These are phyloP conservation scores for Nemania serpens DNA, from an alignment of 2,329 filamentous ascomycete genomes.

Conservation along the genomic window DNA sequence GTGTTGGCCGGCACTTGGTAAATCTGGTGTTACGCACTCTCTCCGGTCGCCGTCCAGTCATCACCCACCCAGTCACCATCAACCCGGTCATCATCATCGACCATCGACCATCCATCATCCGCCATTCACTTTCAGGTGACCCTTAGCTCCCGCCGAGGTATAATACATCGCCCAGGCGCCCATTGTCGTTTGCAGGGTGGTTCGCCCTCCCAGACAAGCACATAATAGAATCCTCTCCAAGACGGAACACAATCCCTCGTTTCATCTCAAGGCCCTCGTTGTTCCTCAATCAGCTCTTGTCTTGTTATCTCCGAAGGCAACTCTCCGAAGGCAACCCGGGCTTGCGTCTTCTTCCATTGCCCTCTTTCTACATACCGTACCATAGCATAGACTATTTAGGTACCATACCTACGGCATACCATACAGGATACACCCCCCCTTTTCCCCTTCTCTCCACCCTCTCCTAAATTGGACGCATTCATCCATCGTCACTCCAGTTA, in stretches of 20 bases:
- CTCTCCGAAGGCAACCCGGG: constrained; percentile 24
- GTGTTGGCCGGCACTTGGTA: too few species aligned
- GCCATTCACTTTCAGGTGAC: background rate
- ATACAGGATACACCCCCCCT: background rate
- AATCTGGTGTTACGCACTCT: too few species aligned
- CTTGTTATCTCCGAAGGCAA: constrained; percentile 32
- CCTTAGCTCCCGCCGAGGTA: constrained; percentile 9
- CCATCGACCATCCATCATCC: background rate
- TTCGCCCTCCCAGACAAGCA: constrained; percentile 24
- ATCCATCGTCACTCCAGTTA: constrained; percentile 21
- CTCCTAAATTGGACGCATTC: constrained; percentile 23
- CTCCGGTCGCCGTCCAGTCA: too few species aligned
- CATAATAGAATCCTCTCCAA: constrained; percentile 2
- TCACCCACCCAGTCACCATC: too few species aligned
- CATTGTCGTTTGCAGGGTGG: constrained; percentile 26
- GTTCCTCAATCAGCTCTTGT: constrained; percentile 1
- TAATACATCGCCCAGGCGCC: constrained; percentile 25
- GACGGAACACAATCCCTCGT: constrained; percentile 1
- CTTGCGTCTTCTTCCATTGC: constrained; percentile 22
- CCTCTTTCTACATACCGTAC: background rate
- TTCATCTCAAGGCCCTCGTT: background rate
- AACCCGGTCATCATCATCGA: background rate
- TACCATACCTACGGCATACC: background rate
- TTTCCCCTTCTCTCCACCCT: background rate
- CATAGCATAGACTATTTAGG: background rate